Evolutionary conservation across 73 alveolate species (phyloP).

Genomic region (Diophrys sp.): DNA sequence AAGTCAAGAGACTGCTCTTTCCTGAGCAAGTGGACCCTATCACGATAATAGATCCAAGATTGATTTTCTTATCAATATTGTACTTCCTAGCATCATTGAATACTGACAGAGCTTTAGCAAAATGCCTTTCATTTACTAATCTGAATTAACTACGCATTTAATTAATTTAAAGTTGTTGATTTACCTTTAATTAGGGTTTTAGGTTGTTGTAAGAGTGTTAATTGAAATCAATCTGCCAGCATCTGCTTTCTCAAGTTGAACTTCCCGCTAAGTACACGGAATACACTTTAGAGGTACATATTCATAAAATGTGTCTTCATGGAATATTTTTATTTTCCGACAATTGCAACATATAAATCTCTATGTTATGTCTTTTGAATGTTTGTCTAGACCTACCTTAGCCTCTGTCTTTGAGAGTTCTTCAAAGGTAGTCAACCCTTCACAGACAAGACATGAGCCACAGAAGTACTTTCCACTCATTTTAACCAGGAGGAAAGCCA

Average conservation of each 20-base stretch:
- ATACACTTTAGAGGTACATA: background rate
- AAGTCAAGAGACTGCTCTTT: background rate
- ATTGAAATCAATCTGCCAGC: no score
- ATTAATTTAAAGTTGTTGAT: no score
- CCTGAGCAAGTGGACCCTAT: background rate
- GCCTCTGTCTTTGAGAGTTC: background rate
- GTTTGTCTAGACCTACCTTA: background rate
- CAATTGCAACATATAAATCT: background rate
- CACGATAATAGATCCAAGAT: background rate
- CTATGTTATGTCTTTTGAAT: background rate
- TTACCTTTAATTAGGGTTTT: no score
- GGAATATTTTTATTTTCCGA: background rate
- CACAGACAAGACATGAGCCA: background rate
- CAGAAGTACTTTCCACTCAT: background rate
- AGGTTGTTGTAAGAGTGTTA: no score
- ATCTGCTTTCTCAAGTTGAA: background rate
- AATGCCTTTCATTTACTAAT: no score
- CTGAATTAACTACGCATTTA: no score
- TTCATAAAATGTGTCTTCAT: background rate
- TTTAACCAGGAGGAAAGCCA: background rate
- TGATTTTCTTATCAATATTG: no score
- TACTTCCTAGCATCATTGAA: background rate
- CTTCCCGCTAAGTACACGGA: background rate
- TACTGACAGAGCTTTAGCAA: no score
- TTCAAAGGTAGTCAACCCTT: background rate